Evolutionary conservation across 345 rosid genomes (phyloP).

Genomic region (Gossypium thurberi): DNA sequence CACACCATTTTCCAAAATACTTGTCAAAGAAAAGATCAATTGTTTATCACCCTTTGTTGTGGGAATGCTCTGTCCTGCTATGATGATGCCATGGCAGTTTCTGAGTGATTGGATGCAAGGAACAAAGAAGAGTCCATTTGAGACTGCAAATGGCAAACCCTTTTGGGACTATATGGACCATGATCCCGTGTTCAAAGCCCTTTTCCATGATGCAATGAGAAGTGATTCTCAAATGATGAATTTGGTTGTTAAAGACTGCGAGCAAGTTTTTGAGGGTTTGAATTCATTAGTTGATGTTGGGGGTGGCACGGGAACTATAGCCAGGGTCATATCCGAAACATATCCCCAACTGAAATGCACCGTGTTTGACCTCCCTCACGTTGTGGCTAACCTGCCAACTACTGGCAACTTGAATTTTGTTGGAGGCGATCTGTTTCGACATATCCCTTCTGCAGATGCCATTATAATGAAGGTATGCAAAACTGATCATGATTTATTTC

Average conservation of each 20-base stretch:
- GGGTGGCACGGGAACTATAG: slow-evolving; percentile 37
- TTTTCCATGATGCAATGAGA: slow-evolving; percentile 32
- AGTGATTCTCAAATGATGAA: slow-evolving; percentile 35
- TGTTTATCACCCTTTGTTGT: slow-evolving; percentile 29
- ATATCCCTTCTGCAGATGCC: slow-evolving; percentile 39
- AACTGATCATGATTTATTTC: background rate
- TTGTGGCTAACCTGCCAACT: slow-evolving; percentile 21
- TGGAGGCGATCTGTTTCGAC: slow-evolving; percentile 40
- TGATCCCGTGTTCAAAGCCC: slow-evolving; percentile 19
- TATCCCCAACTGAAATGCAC: slow-evolving; percentile 33
- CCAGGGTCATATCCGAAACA: slow-evolving; percentile 27
- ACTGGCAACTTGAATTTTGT: slow-evolving; percentile 30
- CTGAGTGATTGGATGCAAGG: slow-evolving; percentile 28
- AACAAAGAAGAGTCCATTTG: slow-evolving; percentile 21
- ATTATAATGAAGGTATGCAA: slow-evolving; percentile 32
- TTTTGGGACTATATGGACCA: slow-evolving; percentile 22
- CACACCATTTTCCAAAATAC: slow-evolving; percentile 31
- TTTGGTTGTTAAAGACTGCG: slow-evolving; percentile 27
- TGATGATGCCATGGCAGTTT: slow-evolving; percentile 25
- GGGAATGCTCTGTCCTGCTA: slow-evolving; percentile 22
- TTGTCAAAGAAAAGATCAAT: slow-evolving; percentile 26
- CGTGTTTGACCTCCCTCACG: slow-evolving; percentile 41
- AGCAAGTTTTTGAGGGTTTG: slow-evolving; percentile 32
- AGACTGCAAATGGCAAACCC: slow-evolving; percentile 26
- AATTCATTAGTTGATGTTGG: slow-evolving; percentile 41